phyloP scores from a whole-genome alignment of 2,329 filamentous ascomycete species.

The Aquanectria penicillioides region DNA sequence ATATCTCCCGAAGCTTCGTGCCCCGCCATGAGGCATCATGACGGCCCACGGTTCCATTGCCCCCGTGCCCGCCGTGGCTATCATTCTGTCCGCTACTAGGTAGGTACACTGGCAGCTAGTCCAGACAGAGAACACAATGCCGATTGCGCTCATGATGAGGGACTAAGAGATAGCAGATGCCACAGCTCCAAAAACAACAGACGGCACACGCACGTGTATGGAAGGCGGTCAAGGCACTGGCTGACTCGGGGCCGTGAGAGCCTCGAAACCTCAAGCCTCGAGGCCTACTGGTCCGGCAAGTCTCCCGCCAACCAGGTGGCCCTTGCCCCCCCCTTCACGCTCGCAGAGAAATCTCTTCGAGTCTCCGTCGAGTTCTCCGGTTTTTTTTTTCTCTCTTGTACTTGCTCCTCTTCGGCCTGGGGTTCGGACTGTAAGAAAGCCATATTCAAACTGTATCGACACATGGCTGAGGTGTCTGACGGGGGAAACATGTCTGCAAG shows the following conservation, averaged over 20 bases:
- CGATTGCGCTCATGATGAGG: slow-evolving; percentile 24
- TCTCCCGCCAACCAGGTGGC: background rate
- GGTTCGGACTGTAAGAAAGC: no score
- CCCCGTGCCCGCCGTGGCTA: no score
- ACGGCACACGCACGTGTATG: slow-evolving; percentile 36
- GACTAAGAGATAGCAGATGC: no score
- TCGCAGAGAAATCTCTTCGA: slow-evolving; percentile 10
- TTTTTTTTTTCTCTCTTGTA: background rate
- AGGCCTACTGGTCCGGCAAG: slow-evolving; percentile 36
- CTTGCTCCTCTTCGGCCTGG: background rate
- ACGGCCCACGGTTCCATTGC: no score
- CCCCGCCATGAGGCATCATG: no score
- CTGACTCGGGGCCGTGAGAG: slow-evolving; percentile 23
- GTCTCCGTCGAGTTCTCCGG: slow-evolving; percentile 10
- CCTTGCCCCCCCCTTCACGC: background rate
- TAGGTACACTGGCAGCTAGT: no score
- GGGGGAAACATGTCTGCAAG: background rate
- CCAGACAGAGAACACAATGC: slow-evolving; percentile 5
- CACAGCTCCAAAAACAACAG: no score
- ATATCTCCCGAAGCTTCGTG: no score
- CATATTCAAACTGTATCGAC: no score
- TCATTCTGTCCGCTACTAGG: no score
- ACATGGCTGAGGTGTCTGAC: no score
- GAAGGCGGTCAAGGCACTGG: slow-evolving; percentile 43
- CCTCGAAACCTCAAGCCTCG: background rate